Evolutionary conservation across 495 filamentous ascomycete genomes (phyloP).

Genomic region (Aspergillus sparsus): DNA sequence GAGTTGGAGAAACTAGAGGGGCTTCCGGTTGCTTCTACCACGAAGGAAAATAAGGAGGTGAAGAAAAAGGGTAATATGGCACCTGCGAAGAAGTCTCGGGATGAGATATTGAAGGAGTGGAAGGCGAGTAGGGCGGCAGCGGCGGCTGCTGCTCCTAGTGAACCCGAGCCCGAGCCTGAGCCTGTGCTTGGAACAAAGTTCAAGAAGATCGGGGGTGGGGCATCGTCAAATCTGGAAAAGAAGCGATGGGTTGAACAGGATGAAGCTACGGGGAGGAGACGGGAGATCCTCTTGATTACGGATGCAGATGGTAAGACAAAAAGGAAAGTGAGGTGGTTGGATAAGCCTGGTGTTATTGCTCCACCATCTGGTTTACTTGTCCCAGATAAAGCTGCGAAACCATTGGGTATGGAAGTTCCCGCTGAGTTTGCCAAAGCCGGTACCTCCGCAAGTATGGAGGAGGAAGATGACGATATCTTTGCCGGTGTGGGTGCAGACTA

Average conservation of each 20-base stretch:
- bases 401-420: constrained; percentile 79
- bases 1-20: constrained; percentile 75
- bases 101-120: constrained; percentile 80
- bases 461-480: constrained; percentile 76
- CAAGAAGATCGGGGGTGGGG: constrained; percentile 65
- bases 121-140: constrained; percentile 70
- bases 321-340: constrained; percentile 66
- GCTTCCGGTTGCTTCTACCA: constrained; percentile 44
- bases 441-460: constrained; percentile 40
- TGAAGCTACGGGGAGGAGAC: constrained; percentile 59
- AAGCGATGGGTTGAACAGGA: constrained; percentile 75
- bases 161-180: constrained; percentile 48
- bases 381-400: constrained; percentile 64
- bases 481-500: constrained; percentile 84
- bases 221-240: constrained; percentile 52
- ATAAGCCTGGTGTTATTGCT: constrained; percentile 45
- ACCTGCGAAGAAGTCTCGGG: constrained; percentile 66
- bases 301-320: constrained; percentile 88
- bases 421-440: constrained; percentile 45
- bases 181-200: constrained; percentile 72
- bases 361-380: constrained; percentile 52
- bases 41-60: constrained; percentile 52
- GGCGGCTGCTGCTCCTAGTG: constrained; percentile 47
- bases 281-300: constrained; percentile 78
- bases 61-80: constrained; percentile 81